A percentile compares a stretch with the other conserved stretches of the same genome.
These are phyloP conservation scores for Tylopilus rubrobrunneus DNA, from an alignment of 768 basidiomycete genomes.

Conservation along the genomic window DNA sequence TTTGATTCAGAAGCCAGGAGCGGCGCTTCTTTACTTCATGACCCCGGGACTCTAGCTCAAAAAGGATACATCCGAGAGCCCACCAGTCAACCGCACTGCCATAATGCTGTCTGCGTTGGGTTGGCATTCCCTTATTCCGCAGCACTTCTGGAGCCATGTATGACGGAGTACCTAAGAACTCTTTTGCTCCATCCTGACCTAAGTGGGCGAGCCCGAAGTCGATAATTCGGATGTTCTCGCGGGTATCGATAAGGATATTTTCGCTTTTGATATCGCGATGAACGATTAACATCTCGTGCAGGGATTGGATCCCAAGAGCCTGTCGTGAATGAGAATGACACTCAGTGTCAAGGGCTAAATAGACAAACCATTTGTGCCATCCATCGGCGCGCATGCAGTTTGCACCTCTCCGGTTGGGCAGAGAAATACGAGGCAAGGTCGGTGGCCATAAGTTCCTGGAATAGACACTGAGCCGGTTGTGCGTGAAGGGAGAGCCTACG, in stretches of 20 bases:
- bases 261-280: conserved; percentile 70
- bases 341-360: background rate
- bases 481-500: background rate
- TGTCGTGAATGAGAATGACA: conserved; percentile 12
- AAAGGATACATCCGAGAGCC: conserved; percentile 39
- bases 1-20: background rate
- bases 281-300: conserved; percentile 60
- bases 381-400: conserved; percentile 35
- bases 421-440: conserved; percentile 33
- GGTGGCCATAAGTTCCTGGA: conserved; percentile 38
- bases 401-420: conserved; percentile 19
- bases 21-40: conserved; percentile 20
- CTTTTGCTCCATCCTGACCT: background rate
- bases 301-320: conserved; percentile 37
- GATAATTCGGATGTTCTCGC: conserved; percentile 37
- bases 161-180: conserved; percentile 32
- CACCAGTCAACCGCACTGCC: conserved; percentile 39
- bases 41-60: conserved; percentile 32
- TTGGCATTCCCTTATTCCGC: conserved; percentile 18
- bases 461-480: background rate
- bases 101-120: conserved; percentile 19
- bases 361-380: conserved; percentile 36
- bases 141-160: conserved; percentile 43
- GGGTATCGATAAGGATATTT: conserved; percentile 56
- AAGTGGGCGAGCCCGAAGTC: conserved; percentile 40